Conservation (phyloP, 75 land plant species). For the Gnetum montanum region DNA sequence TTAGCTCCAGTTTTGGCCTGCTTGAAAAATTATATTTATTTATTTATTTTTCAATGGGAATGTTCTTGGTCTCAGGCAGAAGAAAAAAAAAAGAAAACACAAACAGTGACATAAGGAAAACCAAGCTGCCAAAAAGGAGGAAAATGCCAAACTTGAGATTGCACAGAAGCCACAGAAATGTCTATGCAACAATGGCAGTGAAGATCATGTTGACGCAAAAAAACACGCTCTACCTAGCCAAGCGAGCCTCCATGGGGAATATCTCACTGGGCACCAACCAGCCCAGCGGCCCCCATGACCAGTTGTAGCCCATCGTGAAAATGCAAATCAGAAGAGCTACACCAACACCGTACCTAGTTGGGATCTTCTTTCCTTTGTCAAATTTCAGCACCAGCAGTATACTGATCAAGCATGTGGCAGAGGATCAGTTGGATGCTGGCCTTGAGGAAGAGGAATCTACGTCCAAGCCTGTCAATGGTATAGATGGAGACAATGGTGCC, state of each 20-base stretch:
- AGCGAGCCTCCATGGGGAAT: slow-evolving; percentile 77
- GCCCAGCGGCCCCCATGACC: slow-evolving; percentile 90
- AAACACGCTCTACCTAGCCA: slow-evolving; percentile 75
- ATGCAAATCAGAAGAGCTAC: slow-evolving; percentile 43
- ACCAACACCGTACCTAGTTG: slow-evolving; percentile 27
- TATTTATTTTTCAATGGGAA: slow-evolving; percentile 83
- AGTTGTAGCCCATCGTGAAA: slow-evolving; percentile 60
- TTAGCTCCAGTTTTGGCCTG: too few relatives aligned
- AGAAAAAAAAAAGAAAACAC: slow-evolving; percentile 68
- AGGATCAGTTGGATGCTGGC: slow-evolving; percentile 68
- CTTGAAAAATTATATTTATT: too few relatives aligned
- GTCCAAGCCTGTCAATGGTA: slow-evolving; percentile 56
- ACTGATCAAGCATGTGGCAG: slow-evolving; percentile 41
- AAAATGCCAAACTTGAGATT: slow-evolving; percentile 61
- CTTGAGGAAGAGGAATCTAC: slow-evolving; percentile 57
- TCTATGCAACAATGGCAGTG: slow-evolving; percentile 77
- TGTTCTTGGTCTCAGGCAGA: slow-evolving; percentile 84
- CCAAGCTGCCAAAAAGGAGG: slow-evolving; percentile 46
- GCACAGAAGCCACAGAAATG: slow-evolving; percentile 62
- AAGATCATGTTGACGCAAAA: slow-evolving; percentile 78
- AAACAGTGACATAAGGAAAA: slow-evolving; percentile 41
- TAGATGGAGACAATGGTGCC: slow-evolving; percentile 54
- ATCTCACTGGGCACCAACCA: slow-evolving; percentile 94
- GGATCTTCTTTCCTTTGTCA: slow-evolving; percentile 28
- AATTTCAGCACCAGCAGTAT: slow-evolving; percentile 42